Base-by-base conservation (phyloP, 2,329 filamentous ascomycete species). In the Myriosclerotinia curreyana region DNA sequence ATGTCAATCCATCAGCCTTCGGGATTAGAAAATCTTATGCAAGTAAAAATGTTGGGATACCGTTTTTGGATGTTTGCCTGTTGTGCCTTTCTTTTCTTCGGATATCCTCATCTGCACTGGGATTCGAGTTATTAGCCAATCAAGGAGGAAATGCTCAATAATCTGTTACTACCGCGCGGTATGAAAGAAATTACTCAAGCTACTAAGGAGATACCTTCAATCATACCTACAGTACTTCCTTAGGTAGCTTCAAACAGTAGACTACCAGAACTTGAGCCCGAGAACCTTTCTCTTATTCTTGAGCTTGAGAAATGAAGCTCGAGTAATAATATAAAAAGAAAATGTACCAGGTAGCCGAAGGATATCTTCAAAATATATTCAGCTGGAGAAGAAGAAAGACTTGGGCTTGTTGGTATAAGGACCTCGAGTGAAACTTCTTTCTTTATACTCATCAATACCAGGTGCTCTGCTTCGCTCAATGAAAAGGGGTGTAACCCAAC, bases 101-200 rank as follows among this genome's bases (percentile, higher is more conserved):
- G 40, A 56, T 22, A 46, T 34, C 54, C 48, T 58, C 55, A 46
- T 58, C 42, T 36, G 55, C 42, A 48, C 28, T 9, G n/a, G 28
- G 42, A 28, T 25, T 48, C n/a, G 55, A 48, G 28, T 22, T 20
- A 14, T 20, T 6, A 12, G 9, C 55, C 55, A 58, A 48, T 58
- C 42, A 58, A 34, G 14, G 42, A 34, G 20, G 25, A 8, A n/a
- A 22, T 20, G 54, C 31, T 56, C 7, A 34, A 56, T 46, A 3
- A 20, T 36, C 31, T 12, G 42, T 58, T 12, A 36, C 20, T 48
- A n/a, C 55, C 55, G 55, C 55, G 42, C 28, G 42, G 28, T 36
- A 36, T 48, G 55, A n/a, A n/a, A n/a, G n/a, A n/a, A n/a, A n/a
- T n/a, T n/a, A n/a, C n/a, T n/a, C n/a, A n/a, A n/a, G n/a, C n/a